These are phyloP conservation scores for Neostapfia colusana DNA, from an alignment of 176 grass and related monocot species.

Conservation along the genomic window DNA sequence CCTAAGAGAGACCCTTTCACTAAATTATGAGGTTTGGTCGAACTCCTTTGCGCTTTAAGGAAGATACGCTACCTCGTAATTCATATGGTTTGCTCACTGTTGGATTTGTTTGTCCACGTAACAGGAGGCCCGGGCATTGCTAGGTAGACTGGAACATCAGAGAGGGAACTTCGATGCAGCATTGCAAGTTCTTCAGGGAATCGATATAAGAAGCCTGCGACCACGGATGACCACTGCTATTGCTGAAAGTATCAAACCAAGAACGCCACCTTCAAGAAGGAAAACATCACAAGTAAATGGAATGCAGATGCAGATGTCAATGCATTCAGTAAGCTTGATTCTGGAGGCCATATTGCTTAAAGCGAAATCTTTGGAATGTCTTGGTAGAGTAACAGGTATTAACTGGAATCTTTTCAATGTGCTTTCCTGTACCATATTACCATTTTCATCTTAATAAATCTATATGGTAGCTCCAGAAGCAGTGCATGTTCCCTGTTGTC, in stretches of 20 bases:
- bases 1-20: constrained; percentile 84
- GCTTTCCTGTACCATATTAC: constrained; percentile 18
- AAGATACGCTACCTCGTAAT: constrained; percentile 13
- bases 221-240: constrained; percentile 75
- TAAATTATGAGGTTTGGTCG: constrained; percentile 95
- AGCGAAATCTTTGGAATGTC: constrained; percentile 74
- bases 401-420: constrained; percentile 17
- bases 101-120: constrained; percentile 34
- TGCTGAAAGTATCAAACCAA: constrained; percentile 66
- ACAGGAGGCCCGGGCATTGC: constrained; percentile 89
- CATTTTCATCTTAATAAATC: constrained; percentile 20
- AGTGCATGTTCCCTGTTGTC: constrained; percentile 1
- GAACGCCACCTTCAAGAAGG: constrained; percentile 60
- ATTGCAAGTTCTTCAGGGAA: constrained; percentile 94
- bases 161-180: constrained; percentile 95
- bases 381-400: constrained; percentile 72
- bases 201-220: constrained; percentile 71
- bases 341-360: constrained; percentile 92
- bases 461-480: constrained; percentile 12
- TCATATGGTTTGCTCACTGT: constrained; percentile 30
- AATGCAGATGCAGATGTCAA: constrained; percentile 84
- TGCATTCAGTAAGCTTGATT: constrained; percentile 96
- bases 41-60: constrained; percentile 25
- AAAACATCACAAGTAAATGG: constrained; percentile 58
- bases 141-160: constrained; percentile 94